Base-by-base conservation (phyloP, 345 rosid species). In the Brassica cretica region DNA sequence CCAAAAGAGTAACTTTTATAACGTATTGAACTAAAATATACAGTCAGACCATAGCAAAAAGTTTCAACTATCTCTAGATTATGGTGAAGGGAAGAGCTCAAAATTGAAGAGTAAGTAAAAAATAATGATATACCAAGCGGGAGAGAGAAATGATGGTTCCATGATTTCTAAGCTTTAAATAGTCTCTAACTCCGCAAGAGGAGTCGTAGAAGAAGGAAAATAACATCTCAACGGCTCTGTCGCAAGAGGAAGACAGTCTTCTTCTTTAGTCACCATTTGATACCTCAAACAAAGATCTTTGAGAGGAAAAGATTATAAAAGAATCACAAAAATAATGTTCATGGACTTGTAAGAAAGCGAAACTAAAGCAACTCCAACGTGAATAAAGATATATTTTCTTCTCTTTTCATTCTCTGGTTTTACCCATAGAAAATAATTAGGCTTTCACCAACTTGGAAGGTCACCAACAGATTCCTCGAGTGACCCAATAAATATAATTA, bases 111-210 rank as follows among this genome's bases (percentile, higher is more conserved):
- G 19, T 2, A 41, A 62, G 18, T 4, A 8, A 44, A 3, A 44
- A 67, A 68, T 8, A 4, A 24, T 46, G 14, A 44, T 46, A 63
- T 77, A 77, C 80, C 76, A 64, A 64, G 71, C 66, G 16, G 71
- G 76, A 64, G 80, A 71, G 0, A 71, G 60, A 27, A 1, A 37
- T 7, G 76, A 64, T 55, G 80, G 41, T 25, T 55, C 72, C 0
- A 71, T 61, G 37, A 71, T 71, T 53, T 64, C 66, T 65, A 71
- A 55, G 76, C 72, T 78, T 33, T 67, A 19, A 55, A 55, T 3
- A 39, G 72, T 64, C 61, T 77, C 76, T 8, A 71, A 18, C 71
- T 71, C 80, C 6, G 33, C 60, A 18, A 71, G 76, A 56, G 76
- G 80, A 77, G 70, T 63, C 16, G 75, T n/a, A 15, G 80, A 63